Evolutionary conservation across 768 basidiomycete species (phyloP).

Genomic region (Zangia roseola): DNA sequence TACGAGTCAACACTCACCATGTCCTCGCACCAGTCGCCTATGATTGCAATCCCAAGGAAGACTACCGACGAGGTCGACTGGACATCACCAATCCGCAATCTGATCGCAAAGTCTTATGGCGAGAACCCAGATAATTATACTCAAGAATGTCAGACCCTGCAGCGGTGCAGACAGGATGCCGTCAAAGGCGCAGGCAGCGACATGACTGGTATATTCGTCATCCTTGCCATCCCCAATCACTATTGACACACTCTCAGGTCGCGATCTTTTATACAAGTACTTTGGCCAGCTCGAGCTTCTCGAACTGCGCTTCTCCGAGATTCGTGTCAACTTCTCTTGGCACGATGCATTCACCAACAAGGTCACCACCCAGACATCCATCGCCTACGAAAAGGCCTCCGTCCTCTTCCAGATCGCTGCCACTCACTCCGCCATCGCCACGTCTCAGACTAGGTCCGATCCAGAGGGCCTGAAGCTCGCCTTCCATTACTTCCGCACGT

Average conservation of each 20-base stretch:
- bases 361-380: conserved; percentile 89
- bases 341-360: conserved; percentile 96
- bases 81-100: conserved; percentile 79
- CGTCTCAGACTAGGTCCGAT: conserved; percentile 80
- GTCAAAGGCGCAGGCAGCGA: conserved; percentile 96
- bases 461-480: conserved; percentile 92
- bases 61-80: conserved; percentile 97
- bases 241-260: conserved; percentile 43
- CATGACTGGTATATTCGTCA: conserved; percentile 64
- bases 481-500: conserved; percentile 86
- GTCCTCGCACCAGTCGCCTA: conserved; percentile 81
- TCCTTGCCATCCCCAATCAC: not conserved
- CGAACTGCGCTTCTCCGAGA: conserved; percentile 94
- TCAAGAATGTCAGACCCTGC: conserved; percentile 78
- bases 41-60: conserved; percentile 92
- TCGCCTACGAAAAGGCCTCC: conserved; percentile 98
- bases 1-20: conserved; percentile 37
- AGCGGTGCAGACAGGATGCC: conserved; percentile 93
- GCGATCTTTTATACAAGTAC: conserved; percentile 97
- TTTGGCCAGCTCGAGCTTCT: conserved; percentile 98
- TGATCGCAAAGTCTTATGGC: conserved; percentile 90
- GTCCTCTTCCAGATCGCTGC: conserved; percentile 95
- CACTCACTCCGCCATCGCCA: conserved; percentile 89
- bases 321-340: conserved; percentile 96
- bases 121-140: conserved; percentile 90